phyloP scores from a whole-genome alignment of 495 filamentous ascomycete species.

The Talaromyces adpressus region DNA sequence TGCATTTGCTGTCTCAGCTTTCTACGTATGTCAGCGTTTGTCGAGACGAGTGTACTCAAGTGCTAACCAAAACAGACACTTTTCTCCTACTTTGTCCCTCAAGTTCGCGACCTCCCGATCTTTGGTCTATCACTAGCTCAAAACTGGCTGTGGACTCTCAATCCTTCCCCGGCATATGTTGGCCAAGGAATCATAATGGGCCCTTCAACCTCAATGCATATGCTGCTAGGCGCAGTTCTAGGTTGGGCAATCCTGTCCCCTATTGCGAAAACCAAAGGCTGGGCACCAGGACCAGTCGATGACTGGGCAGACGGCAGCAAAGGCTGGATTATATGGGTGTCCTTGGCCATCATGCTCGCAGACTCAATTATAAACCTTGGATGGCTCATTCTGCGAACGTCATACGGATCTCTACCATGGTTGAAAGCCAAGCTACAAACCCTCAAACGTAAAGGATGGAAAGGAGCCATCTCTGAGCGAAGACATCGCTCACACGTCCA shows the following conservation, averaged over 20 bases:
- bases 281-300: constrained; percentile 79
- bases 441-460: constrained; percentile 12
- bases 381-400: constrained; percentile 57
- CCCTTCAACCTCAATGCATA: constrained; percentile 86
- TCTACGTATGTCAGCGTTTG: constrained; percentile 33
- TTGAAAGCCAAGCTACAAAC: constrained; percentile 30
- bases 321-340: constrained; percentile 97
- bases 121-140: constrained; percentile 67
- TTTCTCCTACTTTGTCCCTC: constrained; percentile 85
- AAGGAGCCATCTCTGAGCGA: neutral
- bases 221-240: constrained; percentile 84
- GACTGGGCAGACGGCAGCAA: constrained; percentile 91
- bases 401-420: constrained; percentile 37
- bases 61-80: constrained; percentile 53
- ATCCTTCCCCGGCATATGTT: constrained; percentile 90
- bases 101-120: constrained; percentile 76
- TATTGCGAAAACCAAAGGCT: constrained; percentile 73
- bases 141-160: constrained; percentile 92
- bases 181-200: constrained; percentile 78
- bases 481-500: constrained; percentile 24
- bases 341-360: constrained; percentile 91
- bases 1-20: constrained; percentile 50
- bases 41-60: neutral
- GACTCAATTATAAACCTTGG: constrained; percentile 85
- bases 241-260: constrained; percentile 92